phyloP scores from a whole-genome alignment of 2,329 filamentous ascomycete species.

The Fusarium aywerte region DNA sequence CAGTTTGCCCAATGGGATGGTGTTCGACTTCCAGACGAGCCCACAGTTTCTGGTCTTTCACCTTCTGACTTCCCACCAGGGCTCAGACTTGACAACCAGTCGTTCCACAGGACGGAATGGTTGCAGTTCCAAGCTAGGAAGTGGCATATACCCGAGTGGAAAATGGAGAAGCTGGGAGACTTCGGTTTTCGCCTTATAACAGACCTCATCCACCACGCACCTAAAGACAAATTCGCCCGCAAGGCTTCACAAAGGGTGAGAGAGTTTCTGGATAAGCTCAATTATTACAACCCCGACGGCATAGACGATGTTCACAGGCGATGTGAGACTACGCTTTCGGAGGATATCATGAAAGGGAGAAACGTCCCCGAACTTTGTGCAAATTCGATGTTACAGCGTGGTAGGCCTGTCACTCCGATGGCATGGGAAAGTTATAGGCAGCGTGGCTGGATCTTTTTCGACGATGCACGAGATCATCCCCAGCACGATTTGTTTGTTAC shows the following conservation, averaged over 20 bases:
- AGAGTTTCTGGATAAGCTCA: neutral
- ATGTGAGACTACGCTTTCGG: neutral
- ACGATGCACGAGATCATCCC: neutral
- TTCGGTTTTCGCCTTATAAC: neutral
- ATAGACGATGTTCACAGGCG: neutral
- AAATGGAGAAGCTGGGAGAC: neutral
- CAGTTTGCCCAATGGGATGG: neutral
- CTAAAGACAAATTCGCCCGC: too few relatives aligned
- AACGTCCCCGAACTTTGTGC: neutral
- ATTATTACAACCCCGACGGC: neutral
- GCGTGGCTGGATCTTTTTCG: slow-evolving; percentile 15
- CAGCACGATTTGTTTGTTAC: neutral
- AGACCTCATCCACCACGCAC: neutral
- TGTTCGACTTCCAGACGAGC: neutral
- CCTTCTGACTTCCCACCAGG: neutral
- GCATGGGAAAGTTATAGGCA: neutral
- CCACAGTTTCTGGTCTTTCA: neutral
- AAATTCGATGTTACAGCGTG: neutral
- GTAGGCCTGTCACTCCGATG: too few relatives aligned
- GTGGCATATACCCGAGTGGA: accelerated
- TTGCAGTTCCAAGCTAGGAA: too few relatives aligned
- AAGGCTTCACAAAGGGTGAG: neutral
- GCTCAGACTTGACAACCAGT: neutral
- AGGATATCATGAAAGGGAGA: neutral
- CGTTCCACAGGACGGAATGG: neutral